These are phyloP conservation scores for Candida ponderosae DNA, from an alignment of 805 yeast genomes.

Conservation along the genomic window DNA sequence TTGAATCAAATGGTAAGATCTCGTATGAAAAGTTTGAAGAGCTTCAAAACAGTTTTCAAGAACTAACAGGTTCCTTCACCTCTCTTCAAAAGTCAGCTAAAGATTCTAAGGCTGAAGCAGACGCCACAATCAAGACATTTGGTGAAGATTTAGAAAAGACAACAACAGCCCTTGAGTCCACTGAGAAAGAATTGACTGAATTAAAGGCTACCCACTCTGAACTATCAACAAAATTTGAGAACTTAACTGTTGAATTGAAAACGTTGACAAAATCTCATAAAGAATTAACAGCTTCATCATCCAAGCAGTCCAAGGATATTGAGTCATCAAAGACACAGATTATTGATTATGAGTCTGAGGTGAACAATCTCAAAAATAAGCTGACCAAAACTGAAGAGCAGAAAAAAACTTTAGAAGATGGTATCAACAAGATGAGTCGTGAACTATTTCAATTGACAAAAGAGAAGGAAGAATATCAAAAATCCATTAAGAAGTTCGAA, in stretches of 20 bases:
- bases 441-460: conserved; percentile 64
- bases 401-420: conserved; percentile 69
- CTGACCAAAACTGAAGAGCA: conserved; percentile 22
- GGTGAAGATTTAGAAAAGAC: conserved; percentile 4
- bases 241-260: conserved; percentile 13
- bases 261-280: conserved; percentile 24
- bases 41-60: conserved; percentile 20
- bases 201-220: conserved; percentile 11
- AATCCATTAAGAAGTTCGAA: conserved; percentile 31
- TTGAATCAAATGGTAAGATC: conserved; percentile 61
- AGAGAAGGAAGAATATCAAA: conserved; percentile 45
- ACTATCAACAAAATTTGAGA: conserved; percentile 11
- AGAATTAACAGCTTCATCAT: conserved; percentile 24
- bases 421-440: conserved; percentile 83
- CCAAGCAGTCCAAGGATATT: conserved; percentile 25
- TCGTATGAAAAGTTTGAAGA: conserved; percentile 44
- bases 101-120: conserved; percentile 22
- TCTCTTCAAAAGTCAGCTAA: conserved; percentile 23
- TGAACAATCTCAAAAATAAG: conserved; percentile 17
- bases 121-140: conserved; percentile 11
- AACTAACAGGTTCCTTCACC: conserved; percentile 29
- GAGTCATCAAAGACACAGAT: conserved; percentile 8
- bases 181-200: conserved; percentile 13
- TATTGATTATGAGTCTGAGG: conserved; percentile 12
- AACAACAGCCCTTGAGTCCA: conserved; percentile 1